Conservation (phyloP, 2,329 filamentous ascomycete genomes). For the Mycosphaerelloides madeirae region DNA sequence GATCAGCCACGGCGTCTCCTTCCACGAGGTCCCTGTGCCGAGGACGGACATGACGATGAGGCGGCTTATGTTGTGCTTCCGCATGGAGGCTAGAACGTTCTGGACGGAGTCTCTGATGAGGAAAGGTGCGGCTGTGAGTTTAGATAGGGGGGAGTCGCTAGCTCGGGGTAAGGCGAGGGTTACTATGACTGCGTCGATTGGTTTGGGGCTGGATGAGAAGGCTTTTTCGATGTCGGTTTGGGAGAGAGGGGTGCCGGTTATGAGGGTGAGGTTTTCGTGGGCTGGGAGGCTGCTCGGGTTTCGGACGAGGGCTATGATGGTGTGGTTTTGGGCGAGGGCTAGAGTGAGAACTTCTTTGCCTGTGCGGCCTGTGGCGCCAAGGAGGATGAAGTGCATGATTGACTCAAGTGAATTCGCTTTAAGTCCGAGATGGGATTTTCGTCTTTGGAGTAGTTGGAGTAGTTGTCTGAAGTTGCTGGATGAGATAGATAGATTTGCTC, state of each 20-base stretch:
- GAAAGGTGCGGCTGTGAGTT: constrained; percentile 39
- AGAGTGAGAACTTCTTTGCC: constrained; percentile 42
- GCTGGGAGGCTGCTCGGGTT: constrained; percentile 31
- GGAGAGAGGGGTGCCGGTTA: constrained; percentile 31
- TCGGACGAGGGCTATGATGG: constrained; percentile 46
- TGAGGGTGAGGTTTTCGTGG: constrained; percentile 35
- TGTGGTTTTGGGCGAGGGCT: constrained; percentile 39
- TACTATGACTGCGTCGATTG: constrained; percentile 40
- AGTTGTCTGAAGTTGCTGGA: no score
- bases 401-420: no score
- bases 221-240: constrained; percentile 25
- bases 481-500: no score
- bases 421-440: no score
- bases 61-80: constrained; percentile 36
- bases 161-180: constrained; percentile 47
- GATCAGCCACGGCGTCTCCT: constrained; percentile 35
- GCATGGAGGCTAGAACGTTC: constrained; percentile 38
- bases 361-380: constrained; percentile 47
- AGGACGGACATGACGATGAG: constrained; percentile 50
- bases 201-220: constrained; percentile 31
- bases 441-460: no score
- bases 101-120: constrained; percentile 46
- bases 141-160: constrained; percentile 47
- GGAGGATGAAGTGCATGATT: constrained; percentile 42
- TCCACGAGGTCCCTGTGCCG: constrained; percentile 46